Percentiles rank a stretch among this genome's conserved stretches.
phyloP scores from a whole-genome alignment of 2,329 filamentous ascomycete genomes.

The Diaporthe vaccinii region DNA sequence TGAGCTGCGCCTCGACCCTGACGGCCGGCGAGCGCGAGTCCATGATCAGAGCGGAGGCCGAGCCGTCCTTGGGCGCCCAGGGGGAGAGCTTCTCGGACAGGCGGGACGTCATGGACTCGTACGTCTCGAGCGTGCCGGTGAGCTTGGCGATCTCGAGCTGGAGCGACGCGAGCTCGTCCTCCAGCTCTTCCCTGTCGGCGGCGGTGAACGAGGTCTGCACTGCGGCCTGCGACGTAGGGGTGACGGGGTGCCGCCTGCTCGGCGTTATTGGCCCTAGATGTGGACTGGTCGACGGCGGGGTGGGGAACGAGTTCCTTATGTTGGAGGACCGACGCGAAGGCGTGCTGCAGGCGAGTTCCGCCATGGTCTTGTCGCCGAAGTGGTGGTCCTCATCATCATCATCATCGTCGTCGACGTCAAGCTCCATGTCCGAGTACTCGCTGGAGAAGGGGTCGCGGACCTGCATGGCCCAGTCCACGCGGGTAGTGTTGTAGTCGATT shows the following conservation, averaged over 20 bases:
- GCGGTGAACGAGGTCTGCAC: conserved; percentile 60
- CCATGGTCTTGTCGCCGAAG: conserved; percentile 66
- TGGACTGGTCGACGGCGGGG: conserved; percentile 69
- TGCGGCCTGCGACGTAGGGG: conserved; percentile 51
- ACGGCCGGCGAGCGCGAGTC: conserved; percentile 44
- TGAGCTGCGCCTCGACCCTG: conserved; percentile 58
- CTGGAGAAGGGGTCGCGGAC: conserved; percentile 62
- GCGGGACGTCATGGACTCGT: conserved; percentile 57
- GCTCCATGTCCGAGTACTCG: conserved; percentile 57
- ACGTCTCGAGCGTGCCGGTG: conserved; percentile 60
- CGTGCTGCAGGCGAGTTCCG: conserved; percentile 65
- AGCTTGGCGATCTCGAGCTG: conserved; percentile 64
- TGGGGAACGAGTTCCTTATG: conserved; percentile 63
- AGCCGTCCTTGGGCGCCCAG: conserved; percentile 44
- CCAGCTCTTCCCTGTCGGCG: conserved; percentile 56
- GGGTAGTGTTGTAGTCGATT: conserved; percentile 47
- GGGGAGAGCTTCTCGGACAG: conserved; percentile 54
- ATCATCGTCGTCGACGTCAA: conserved; percentile 53
- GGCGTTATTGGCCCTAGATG: conserved; percentile 54
- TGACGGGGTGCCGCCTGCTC: conserved; percentile 47
- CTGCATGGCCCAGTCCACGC: conserved; percentile 64
- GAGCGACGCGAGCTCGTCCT: conserved; percentile 63
- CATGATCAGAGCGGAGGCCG: conserved; percentile 34
- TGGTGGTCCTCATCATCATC: conserved; percentile 52
- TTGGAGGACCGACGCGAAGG: conserved; percentile 54